Conservation (phyloP, 148 eudicot genomes). For the Dianthus caryophyllus region DNA sequence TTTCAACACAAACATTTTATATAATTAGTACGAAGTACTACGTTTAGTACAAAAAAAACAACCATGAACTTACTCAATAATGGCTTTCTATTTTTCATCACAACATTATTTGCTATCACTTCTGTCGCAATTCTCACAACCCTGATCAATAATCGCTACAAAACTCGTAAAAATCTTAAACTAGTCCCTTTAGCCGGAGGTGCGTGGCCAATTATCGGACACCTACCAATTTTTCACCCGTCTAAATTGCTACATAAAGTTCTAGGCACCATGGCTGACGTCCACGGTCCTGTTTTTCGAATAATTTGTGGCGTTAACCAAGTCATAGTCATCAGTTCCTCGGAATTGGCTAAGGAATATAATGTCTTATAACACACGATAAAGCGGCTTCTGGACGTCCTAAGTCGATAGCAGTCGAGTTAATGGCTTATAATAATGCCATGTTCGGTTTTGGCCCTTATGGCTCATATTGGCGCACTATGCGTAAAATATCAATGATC, state of each 20-base stretch:
- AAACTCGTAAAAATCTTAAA: background rate
- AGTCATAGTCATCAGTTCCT: slow-evolving; percentile 37
- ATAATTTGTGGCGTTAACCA: slow-evolving; percentile 31
- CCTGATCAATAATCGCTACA: background rate
- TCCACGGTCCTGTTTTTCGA: slow-evolving; percentile 34
- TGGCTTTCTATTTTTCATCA: background rate
- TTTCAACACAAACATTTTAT: background rate
- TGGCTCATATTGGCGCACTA: slow-evolving; percentile 40
- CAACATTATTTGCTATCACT: background rate
- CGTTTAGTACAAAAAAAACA: background rate
- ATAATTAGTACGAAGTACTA: too few relatives aligned
- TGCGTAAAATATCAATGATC: slow-evolving; percentile 26
- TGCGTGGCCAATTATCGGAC: slow-evolving; percentile 40
- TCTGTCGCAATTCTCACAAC: background rate
- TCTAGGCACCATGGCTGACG: slow-evolving; percentile 31
- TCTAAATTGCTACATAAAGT: slow-evolving; percentile 10
- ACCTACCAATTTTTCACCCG: slow-evolving; percentile 25
- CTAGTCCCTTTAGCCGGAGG: slow-evolving; percentile 29
- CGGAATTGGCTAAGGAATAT: slow-evolving; percentile 42
- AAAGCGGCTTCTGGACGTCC: slow-evolving; percentile 31
- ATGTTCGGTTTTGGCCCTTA: slow-evolving; percentile 32
- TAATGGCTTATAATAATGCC: slow-evolving; percentile 38
- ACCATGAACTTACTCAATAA: background rate
- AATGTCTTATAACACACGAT: slow-evolving; percentile 38
- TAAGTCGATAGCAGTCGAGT: slow-evolving; percentile 9